Conservation (phyloP, 352 stramenopile species). For the Albugo candida region DNA sequence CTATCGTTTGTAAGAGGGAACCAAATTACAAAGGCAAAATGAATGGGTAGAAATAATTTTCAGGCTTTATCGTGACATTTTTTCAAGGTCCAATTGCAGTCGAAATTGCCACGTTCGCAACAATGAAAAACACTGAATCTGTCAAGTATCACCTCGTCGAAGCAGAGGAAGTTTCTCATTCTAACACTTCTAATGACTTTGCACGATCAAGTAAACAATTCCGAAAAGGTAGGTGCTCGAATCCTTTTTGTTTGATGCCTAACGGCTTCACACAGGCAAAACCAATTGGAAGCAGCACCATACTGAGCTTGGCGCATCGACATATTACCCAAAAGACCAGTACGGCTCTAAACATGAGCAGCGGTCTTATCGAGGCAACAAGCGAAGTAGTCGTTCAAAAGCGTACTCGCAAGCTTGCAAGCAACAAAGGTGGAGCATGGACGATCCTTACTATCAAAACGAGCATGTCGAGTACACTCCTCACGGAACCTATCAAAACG, state of each 20-base stretch:
- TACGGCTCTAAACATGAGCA: conserved; percentile 14
- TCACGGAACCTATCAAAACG: conserved; percentile 49
- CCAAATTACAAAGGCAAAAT: too few relatives aligned
- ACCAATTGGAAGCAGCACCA: conserved; percentile 52
- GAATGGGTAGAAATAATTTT: too few relatives aligned
- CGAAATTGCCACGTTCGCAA: too few relatives aligned
- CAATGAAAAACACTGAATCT: background rate
- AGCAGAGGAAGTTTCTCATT: conserved; percentile 51
- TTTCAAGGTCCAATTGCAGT: too few relatives aligned
- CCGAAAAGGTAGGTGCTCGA: conserved; percentile 7
- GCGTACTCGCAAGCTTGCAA: background rate
- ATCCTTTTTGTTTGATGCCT: background rate
- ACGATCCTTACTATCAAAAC: too few relatives aligned
- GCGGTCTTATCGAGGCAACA: conserved; percentile 11
- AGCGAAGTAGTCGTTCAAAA: conserved; percentile 5
- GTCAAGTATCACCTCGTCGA: conserved; percentile 75
- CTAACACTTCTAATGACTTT: conserved; percentile 1
- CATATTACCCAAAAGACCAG: conserved; percentile 5
- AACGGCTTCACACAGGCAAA: conserved; percentile 16
- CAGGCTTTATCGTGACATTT: too few relatives aligned
- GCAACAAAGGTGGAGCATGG: background rate
- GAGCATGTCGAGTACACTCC: too few relatives aligned
- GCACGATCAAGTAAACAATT: conserved; percentile 15
- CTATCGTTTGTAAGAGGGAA: too few relatives aligned
- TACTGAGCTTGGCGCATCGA: conserved; percentile 2